Evolutionary conservation across 768 basidiomycete genomes (phyloP).

Genomic region (Pleurotus tuber-regium): DNA sequence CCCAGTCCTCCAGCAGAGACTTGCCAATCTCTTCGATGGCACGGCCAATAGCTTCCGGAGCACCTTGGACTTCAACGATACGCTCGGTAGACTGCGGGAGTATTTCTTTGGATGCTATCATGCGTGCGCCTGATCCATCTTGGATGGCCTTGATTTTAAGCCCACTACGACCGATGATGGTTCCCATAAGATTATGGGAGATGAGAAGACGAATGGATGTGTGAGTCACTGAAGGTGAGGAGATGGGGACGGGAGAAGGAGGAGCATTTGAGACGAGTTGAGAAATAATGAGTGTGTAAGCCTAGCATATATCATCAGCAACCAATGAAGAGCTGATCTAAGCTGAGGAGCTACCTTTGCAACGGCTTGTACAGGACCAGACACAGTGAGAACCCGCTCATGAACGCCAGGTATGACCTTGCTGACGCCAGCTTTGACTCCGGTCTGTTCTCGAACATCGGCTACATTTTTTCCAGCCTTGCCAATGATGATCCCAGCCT

Average conservation of each 20-base stretch:
- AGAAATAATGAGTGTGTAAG: constrained; percentile 91
- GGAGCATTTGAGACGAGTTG: constrained; percentile 86
- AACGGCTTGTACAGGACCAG: constrained; percentile 88
- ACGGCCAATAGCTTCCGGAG: constrained; percentile 87
- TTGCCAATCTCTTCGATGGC: constrained; percentile 96
- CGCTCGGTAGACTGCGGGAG: constrained; percentile 98
- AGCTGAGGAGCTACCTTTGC: constrained; percentile 60
- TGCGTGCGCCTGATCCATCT: constrained; percentile 91
- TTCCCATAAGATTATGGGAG: constrained; percentile 99
- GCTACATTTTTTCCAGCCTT: constrained; percentile 98
- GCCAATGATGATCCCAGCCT: constrained; percentile 96
- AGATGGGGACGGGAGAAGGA: constrained; percentile 63
- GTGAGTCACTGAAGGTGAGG: constrained; percentile 69
- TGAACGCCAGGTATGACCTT: constrained; percentile 98
- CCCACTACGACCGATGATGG: constrained; percentile 93
- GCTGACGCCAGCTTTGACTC: constrained; percentile 98
- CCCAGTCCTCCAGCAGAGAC: constrained; percentile 96
- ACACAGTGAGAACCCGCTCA: constrained; percentile 95
- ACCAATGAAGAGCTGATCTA: constrained; percentile 17
- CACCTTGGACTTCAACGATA: constrained; percentile 95
- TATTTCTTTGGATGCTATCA: constrained; percentile 99
- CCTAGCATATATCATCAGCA: constrained; percentile 43
- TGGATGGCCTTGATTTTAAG: constrained; percentile 99
- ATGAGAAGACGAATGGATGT: constrained; percentile 96
- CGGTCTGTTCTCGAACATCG: constrained; percentile 91